Evolutionary conservation across 2,329 filamentous ascomycete species (phyloP).

Genomic region (Fusarium kyushuense): DNA sequence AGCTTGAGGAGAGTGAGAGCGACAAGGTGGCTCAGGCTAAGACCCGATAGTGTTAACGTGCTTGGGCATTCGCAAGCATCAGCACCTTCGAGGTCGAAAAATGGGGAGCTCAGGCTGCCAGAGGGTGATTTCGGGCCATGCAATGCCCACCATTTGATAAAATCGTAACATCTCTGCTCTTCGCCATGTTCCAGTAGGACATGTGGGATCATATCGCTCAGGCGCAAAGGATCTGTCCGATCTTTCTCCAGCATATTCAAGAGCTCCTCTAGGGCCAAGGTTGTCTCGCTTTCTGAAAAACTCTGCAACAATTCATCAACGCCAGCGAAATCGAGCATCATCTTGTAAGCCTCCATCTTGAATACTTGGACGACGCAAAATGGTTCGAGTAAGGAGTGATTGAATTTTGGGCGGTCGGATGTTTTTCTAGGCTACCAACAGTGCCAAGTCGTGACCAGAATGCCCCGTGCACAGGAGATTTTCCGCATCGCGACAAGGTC

Average conservation of each 20-base stretch:
- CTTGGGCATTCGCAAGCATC: neutral
- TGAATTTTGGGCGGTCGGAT: neutral
- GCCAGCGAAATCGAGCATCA: neutral
- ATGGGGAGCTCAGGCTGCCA: neutral
- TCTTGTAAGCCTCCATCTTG: neutral
- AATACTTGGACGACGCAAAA: too few species aligned
- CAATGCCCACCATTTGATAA: neutral
- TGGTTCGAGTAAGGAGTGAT: too few species aligned
- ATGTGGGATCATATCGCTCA: neutral
- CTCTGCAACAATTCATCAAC: neutral
- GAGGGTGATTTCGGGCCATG: neutral
- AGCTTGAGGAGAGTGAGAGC: neutral
- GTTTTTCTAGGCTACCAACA: neutral
- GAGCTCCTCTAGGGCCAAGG: neutral
- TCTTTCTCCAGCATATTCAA: neutral
- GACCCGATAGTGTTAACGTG: accelerated
- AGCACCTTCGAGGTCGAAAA: neutral
- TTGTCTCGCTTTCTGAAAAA: neutral
- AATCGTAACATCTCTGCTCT: neutral
- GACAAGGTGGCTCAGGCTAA: neutral
- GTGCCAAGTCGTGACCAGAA: neutral
- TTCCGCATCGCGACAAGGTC: neutral
- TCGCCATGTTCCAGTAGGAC: neutral
- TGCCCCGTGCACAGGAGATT: neutral
- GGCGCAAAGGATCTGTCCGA: neutral